Evolutionary conservation across 2,329 filamentous ascomycete species (phyloP), one percentile per base, ranked within the genome.

Genomic region (Colletotrichum sp.): DNA sequence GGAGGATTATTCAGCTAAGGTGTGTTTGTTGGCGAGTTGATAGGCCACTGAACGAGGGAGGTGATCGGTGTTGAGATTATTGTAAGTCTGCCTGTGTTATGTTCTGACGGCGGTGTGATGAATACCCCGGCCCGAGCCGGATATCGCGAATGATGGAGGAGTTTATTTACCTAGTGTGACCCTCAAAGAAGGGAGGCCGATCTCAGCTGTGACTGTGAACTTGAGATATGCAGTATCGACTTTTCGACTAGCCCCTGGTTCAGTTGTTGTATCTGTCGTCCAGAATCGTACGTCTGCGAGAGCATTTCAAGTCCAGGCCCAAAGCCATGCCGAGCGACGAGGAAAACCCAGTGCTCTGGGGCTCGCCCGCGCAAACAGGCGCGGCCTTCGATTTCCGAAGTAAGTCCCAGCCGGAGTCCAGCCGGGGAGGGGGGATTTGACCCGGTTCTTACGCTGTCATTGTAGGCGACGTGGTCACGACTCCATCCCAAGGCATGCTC

Each of bases 401-500:
- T 78, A 24, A 39, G 77, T 59, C 44, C 52, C 24, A 8, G 16
- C 57, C 28, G n/a, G 12, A n/a, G 26, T 32, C 28, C 57, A n/a
- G 16, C 3, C 15, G 34, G 15, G 30, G n/a, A 15, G 28, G 10
- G 6, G 26, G n/a, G 10, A 49, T 18, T n/a, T 30, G 28, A 16
- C 36, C 5, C 5, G 1, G 18, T n/a, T 59, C 69, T 76, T 2
- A 76, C 39, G 36, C 26, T 9, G 7, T 18, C 16, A 13, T 6
- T 16, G 28, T 77, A 92, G 90, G 90, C 81, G 93, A 95, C 82
- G 92, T 91, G 7, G 89, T 94, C 81, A 95, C 93, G 4, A 93
- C 92, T 2, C 93, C 93, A 8, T 95, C 93, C 0, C 80, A 88
- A 5, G 90, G 92, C 28, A 96, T 96, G 94, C 90, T 96, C 44